Conservation (phyloP, 176 grass and related monocot genomes). For the Miscanthus lutarioriparius region DNA sequence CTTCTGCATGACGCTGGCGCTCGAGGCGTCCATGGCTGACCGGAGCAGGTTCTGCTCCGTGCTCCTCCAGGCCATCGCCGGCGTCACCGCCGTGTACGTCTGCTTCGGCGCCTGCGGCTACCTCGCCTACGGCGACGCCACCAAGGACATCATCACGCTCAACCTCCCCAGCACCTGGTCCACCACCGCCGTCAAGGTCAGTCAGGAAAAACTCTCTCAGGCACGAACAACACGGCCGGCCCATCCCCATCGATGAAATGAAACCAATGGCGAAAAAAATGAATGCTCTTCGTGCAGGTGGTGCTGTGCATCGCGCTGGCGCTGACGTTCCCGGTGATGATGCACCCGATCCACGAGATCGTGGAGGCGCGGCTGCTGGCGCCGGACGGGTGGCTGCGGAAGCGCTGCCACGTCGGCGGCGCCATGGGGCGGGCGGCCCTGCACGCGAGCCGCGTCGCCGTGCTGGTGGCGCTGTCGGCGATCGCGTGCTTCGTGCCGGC, state of each 20-base stretch:
- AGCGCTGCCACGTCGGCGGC: not conserved
- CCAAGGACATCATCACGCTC: slow-evolving; percentile 80
- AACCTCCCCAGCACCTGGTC: slow-evolving; percentile 73
- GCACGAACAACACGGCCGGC: no score
- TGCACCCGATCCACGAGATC: slow-evolving; percentile 96
- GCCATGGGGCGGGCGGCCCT: slow-evolving; percentile 28
- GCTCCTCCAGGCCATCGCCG: slow-evolving; percentile 59
- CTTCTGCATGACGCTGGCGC: slow-evolving; percentile 79
- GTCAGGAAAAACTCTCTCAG: not conserved
- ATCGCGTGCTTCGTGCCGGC: slow-evolving; percentile 81
- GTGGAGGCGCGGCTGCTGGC: slow-evolving; percentile 58
- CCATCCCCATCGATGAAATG: no score
- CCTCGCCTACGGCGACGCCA: slow-evolving; percentile 81
- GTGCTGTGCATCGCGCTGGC: slow-evolving; percentile 71
- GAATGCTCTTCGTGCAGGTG: no score
- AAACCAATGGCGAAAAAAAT: no score
- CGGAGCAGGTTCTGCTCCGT: slow-evolving; percentile 57
- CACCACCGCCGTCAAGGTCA: slow-evolving; percentile 70
- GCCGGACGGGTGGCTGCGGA: slow-evolving; percentile 47
- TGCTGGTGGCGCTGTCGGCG: slow-evolving; percentile 49
- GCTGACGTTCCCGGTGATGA: slow-evolving; percentile 87
- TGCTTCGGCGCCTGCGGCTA: slow-evolving; percentile 83
- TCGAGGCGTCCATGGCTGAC: slow-evolving; percentile 80
- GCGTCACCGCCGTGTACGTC: slow-evolving; percentile 54
- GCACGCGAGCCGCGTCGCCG: slow-evolving; percentile 62